Evolutionary conservation across 1,284 basidiomycete species (phyloP).

Genomic region (Rhizoctonia solani): DNA sequence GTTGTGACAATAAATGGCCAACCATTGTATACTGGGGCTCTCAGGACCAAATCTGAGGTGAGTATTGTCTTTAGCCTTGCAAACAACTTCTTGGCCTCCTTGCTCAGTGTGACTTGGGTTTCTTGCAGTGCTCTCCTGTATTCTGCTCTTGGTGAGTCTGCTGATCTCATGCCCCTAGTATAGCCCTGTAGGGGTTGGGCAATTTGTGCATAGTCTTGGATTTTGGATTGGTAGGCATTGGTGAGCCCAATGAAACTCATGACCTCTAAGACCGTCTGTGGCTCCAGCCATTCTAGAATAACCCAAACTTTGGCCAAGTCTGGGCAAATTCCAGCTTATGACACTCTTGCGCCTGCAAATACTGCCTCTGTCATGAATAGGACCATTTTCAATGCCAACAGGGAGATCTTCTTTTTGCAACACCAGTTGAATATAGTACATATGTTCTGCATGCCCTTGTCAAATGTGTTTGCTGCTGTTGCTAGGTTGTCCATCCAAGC

Average conservation of each 20-base stretch:
- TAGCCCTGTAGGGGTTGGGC: constrained; percentile 45
- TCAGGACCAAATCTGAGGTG: constrained; percentile 45
- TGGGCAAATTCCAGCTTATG: constrained; percentile 19
- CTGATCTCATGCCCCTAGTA: constrained; percentile 29
- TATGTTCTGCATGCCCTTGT: constrained; percentile 1
- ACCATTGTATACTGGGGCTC: constrained; percentile 44
- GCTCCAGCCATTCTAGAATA: constrained; percentile 36
- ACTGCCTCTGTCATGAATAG: constrained; percentile 34
- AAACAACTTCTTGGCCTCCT: constrained; percentile 44
- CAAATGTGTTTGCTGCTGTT: constrained; percentile 29
- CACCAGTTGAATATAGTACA: constrained; percentile 3
- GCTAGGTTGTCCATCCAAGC: constrained; percentile 38
- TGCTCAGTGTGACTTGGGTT: constrained; percentile 41
- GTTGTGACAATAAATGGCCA: constrained; percentile 47
- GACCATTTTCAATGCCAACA: constrained; percentile 29
- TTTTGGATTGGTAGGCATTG: constrained; percentile 22
- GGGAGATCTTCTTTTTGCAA: neutral
- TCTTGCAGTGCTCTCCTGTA: constrained; percentile 34
- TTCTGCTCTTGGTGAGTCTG: neutral
- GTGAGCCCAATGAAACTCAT: constrained; percentile 34
- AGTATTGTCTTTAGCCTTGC: constrained; percentile 43
- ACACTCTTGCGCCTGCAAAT: constrained; percentile 30
- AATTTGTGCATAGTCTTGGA: constrained; percentile 36
- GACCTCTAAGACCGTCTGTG: constrained; percentile 20
- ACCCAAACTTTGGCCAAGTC: constrained; percentile 33